Evolutionary conservation across 495 filamentous ascomycete genomes (phyloP).

Genomic region (Endocarpon pusillum): DNA sequence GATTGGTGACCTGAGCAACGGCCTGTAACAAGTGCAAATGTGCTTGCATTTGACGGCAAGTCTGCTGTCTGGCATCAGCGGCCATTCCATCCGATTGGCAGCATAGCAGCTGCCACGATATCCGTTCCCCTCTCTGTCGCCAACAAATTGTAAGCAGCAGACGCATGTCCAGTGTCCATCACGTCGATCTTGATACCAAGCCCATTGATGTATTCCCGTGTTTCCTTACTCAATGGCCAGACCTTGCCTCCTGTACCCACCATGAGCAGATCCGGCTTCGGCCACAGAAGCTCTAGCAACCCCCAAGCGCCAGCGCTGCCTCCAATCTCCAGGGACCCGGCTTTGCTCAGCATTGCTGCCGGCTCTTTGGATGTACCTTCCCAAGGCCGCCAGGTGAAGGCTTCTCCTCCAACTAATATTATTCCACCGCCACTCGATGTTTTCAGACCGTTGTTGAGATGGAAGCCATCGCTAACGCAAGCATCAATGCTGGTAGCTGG

Average conservation of each 20-base stretch:
- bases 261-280: conserved; percentile 88
- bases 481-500: conserved; percentile 74
- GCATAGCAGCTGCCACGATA: conserved; percentile 73
- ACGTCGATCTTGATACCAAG: conserved; percentile 79
- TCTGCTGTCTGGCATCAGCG: too few species aligned
- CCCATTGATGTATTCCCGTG: conserved; percentile 49
- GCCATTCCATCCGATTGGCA: conserved; percentile 76
- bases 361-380: conserved; percentile 7
- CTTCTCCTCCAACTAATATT: conserved; percentile 68
- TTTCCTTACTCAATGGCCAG: conserved; percentile 56
- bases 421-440: conserved; percentile 48
- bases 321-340: conserved; percentile 73
- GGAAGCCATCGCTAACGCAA: conserved; percentile 60
- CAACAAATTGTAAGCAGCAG: conserved; percentile 74
- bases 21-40: too few species aligned
- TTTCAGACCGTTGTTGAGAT: conserved; percentile 57
- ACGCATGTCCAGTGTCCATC: conserved; percentile 84
- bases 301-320: conserved; percentile 49
- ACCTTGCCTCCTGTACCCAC: conserved; percentile 66
- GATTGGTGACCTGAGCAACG: too few species aligned
- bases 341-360: conserved; percentile 42
- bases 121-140: conserved; percentile 66
- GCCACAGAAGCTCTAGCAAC: conserved; percentile 64
- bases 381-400: conserved; percentile 80
- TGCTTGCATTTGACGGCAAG: too few species aligned